Base-by-base conservation (phyloP, 352 stramenopile genomes). In the Lagenidium giganteum region DNA sequence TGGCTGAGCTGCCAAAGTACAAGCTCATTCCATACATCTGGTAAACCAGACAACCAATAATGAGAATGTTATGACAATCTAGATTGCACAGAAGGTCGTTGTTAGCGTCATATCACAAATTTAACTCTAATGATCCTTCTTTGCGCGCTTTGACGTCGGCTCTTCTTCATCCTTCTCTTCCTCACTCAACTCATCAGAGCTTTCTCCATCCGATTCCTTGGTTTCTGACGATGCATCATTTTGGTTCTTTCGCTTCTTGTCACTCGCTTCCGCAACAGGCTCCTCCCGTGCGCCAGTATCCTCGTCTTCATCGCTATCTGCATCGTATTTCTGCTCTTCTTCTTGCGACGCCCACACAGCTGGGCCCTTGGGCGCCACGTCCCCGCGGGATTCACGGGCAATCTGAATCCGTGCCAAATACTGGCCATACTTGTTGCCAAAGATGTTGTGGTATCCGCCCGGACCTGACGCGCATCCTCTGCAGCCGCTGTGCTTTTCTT, bases 361-460 rank as follows among this genome's bases (percentile, higher is more conserved):
- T 4, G 51, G 49, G 3, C 42, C 36, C 6, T 33, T 21, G 11
- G 13, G n/a, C 18, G 9, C 27, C 8, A 7, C 22, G 13, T 54
- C 43, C 35, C 50, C 51, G 45, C 66, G 61, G 60, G 76, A 52
- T 60, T 98, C 93, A 13, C 95, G 71, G 5, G 79, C 87, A 47
- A 98, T 85, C 72, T 99, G 96, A 42, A 99, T 97, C 8, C 87
- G 73, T 1, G 96, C 96, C 24, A 99, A 76, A 61, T 98, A 93
- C 80, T 99, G 96, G 3, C 96, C 96, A 67, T 99, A 99, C 65
- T 99, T 99, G 67, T 99, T 99, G 32, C 96, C 96, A 65, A 99
- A 99, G 54, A 99, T 98, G 74, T 99, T 99, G 44, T 93, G 76
- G 51, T 83, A 89, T 4, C 89, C 89, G 16, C 88, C 94, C 0